These are phyloP conservation scores for Vitis hybrid DNA, from an alignment of 177 flowering plant species.

Conservation along the genomic window DNA sequence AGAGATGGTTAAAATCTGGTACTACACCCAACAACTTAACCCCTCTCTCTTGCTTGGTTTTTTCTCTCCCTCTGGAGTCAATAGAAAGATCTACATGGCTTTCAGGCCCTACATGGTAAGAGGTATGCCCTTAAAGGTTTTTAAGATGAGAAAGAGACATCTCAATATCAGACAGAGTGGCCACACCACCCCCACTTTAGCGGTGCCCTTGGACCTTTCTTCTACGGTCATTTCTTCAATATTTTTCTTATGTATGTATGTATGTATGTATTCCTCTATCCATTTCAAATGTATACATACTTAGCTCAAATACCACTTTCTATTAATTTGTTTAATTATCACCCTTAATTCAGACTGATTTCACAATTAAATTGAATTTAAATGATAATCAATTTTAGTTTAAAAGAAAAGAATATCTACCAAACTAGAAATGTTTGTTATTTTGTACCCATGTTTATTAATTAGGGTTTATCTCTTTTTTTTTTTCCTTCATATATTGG, in stretches of 20 bases:
- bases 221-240: background rate
- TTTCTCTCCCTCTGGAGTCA: constrained; percentile 2
- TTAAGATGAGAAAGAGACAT: constrained; percentile 57
- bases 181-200: constrained; percentile 29
- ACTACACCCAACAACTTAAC: background rate
- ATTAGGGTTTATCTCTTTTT: no score
- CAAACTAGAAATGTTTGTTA: no score
- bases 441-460: no score
- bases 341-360: no score
- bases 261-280: background rate
- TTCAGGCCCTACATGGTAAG: constrained; percentile 42
- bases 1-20: background rate
- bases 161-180: constrained; percentile 50
- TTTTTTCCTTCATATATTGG: no score
- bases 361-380: no score
- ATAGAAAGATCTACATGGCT: constrained; percentile 52
- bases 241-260: background rate
- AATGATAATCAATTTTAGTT: no score
- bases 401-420: no score
- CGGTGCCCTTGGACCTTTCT: constrained; percentile 47
- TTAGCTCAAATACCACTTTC: no score
- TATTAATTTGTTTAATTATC: no score
- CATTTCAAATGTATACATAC: no score
- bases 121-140: constrained; percentile 25
- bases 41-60: background rate